Conservation (phyloP, 805 yeast genomes). For the Metschnikowia dekortorum region DNA sequence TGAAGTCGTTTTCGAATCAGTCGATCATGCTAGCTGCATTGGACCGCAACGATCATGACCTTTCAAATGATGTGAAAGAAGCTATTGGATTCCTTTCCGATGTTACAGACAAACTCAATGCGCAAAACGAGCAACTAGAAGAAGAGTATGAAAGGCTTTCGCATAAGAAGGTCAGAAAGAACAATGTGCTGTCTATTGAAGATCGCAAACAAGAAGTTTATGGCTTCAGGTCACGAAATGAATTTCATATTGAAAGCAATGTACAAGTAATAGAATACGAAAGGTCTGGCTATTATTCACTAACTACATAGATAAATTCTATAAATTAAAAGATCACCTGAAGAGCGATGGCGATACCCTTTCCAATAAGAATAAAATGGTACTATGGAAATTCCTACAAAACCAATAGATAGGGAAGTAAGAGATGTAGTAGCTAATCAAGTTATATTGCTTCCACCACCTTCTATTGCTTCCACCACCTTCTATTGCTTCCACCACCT, state of each 20-base stretch:
- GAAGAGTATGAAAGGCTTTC: constrained; percentile 38
- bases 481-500: no score
- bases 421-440: no score
- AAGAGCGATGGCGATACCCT: no score
- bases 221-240: constrained; percentile 25
- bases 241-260: constrained; percentile 36
- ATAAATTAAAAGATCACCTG: no score
- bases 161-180: constrained; percentile 37
- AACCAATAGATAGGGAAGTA: no score
- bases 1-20: constrained; percentile 43
- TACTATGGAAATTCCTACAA: no score
- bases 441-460: no score
- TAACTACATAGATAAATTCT: no score
- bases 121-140: constrained; percentile 35
- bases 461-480: no score
- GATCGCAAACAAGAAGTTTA: constrained; percentile 40
- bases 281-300: no score
- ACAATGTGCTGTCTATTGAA: constrained; percentile 31
- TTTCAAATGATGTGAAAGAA: constrained; percentile 32
- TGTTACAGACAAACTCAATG: constrained; percentile 26
- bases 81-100: constrained; percentile 31
- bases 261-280: no score
- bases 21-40: constrained; percentile 41
- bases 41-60: constrained; percentile 18
- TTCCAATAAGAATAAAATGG: no score